These are phyloP conservation scores for Somion occarium DNA, from an alignment of 1,284 basidiomycete species.

Conservation along the genomic window DNA sequence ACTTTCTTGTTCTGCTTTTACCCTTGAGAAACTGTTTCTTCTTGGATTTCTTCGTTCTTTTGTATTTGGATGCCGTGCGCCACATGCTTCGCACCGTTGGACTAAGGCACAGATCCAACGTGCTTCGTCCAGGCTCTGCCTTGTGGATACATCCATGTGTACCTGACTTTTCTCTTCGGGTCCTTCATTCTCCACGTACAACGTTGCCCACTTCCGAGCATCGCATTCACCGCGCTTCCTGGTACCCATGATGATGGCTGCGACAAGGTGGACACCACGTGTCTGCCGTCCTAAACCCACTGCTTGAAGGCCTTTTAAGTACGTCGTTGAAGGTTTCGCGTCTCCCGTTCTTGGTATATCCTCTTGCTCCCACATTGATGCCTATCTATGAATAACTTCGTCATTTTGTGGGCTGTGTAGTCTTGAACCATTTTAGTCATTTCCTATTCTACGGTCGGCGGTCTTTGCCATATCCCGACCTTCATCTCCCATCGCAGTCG, in stretches of 20 bases:
- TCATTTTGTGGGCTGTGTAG: background rate
- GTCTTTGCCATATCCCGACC: background rate
- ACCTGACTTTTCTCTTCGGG: background rate
- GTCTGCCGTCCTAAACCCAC: background rate
- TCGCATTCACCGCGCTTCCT: background rate
- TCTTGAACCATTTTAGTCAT: background rate
- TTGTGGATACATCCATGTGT: background rate
- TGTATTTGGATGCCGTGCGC: background rate
- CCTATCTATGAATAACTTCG: constrained; percentile 3
- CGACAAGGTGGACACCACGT: background rate
- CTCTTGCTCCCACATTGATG: constrained; percentile 7
- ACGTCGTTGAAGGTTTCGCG: too few relatives aligned
- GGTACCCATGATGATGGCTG: background rate
- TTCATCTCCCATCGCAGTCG: too few relatives aligned
- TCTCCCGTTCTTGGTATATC: constrained; percentile 2
- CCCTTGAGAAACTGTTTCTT: background rate
- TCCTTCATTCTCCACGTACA: background rate
- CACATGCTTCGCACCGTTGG: background rate
- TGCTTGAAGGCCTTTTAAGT: too few relatives aligned
- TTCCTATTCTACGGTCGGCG: background rate
- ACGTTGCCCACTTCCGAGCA: background rate
- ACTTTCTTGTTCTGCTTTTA: constrained; percentile 1
- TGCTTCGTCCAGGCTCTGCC: too few relatives aligned
- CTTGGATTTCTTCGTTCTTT: background rate
- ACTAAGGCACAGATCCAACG: background rate